Base-by-base conservation (phyloP, 768 basidiomycete genomes). In the Mycena galericulata region DNA sequence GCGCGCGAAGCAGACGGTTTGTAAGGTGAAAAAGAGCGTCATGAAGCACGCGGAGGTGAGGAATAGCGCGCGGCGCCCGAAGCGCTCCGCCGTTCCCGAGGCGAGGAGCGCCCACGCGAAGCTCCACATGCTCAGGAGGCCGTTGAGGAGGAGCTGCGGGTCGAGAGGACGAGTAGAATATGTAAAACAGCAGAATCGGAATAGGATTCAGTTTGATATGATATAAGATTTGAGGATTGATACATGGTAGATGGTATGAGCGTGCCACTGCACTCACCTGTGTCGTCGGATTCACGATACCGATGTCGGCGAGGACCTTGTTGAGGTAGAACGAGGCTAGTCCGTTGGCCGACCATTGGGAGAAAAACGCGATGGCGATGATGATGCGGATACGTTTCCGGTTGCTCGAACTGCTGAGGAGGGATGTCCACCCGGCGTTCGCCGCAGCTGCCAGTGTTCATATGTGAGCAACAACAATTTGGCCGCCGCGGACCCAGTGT, bases 341-440 rank as follows among this genome's bases (percentile, higher is more conserved):
- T 76, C 93, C 93, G 73, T 94, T 94, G 17, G 92, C 93, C 15
- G 91, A 93, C 92, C 92, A 94, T 74, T 92, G 91, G 3, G 92
- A 93, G 85, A 94, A 93, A 85, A 91, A 92, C 49, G 91, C 92
- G 63, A 94, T 81, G 34, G 34, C 34, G 14, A 36, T 36, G 34
- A 36, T 36, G 34, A 36, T 36, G 8, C 34, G 6, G 34, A 94
- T 85, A 64, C 94, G 92, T 78, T 83, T 89, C 68, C 88, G 82
- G 85, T 95, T 95, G 60, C 93, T 93, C 30, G 84, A 77, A 45
- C 87, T 92, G 46, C 81, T 74, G 74, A 93, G 79, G 69, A 96
- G 85, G 5, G 90, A 84, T 73, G 85, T 89, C 89, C 89, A 95
- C 67, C 89, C 89, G 46, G 91, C 80, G 69, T 88, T 89, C 51